These are phyloP conservation scores for Sporothrix schenckii DNA, from an alignment of 2,329 filamentous ascomycete species.

Conservation along the genomic window DNA sequence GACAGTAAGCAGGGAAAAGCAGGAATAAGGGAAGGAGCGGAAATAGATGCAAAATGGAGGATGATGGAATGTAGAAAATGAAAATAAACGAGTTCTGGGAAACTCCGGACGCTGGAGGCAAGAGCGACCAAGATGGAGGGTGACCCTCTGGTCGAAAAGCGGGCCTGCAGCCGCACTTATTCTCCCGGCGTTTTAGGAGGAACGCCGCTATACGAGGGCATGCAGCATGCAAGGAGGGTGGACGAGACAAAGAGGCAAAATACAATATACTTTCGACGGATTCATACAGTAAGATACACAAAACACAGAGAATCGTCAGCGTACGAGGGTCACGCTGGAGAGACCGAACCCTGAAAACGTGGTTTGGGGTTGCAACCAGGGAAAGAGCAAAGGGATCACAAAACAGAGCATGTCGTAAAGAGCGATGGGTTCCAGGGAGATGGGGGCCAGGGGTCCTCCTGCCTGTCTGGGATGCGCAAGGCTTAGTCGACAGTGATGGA, in stretches of 20 bases:
- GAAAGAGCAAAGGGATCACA: constrained; percentile 7
- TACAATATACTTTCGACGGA: background rate
- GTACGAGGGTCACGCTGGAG: background rate
- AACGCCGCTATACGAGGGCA: constrained; percentile 29
- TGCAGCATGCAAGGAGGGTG: constrained; percentile 8
- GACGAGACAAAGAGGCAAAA: constrained; percentile 15
- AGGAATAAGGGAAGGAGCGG: background rate
- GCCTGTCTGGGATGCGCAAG: constrained; percentile 25
- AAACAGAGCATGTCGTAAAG: background rate
- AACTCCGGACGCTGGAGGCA: constrained; percentile 11
- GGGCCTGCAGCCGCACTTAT: constrained; percentile 30
- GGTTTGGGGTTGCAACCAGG: constrained; percentile 18
- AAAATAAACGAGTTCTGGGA: constrained; percentile 7
- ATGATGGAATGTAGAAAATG: constrained; percentile 5
- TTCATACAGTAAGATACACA: too few species aligned
- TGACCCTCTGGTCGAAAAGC: constrained; percentile 20
- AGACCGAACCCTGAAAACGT: background rate
- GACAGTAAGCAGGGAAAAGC: background rate
- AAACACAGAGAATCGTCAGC: background rate
- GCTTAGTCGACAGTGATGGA: constrained; percentile 15
- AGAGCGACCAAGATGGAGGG: constrained; percentile 13
- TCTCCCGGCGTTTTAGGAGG: constrained; percentile 30
- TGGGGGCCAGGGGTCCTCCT: constrained; percentile 22
- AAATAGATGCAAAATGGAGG: background rate
- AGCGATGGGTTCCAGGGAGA: constrained; percentile 18